Conservation (phyloP, 2,329 filamentous ascomycete species). For the Fonsecaea nubica region DNA sequence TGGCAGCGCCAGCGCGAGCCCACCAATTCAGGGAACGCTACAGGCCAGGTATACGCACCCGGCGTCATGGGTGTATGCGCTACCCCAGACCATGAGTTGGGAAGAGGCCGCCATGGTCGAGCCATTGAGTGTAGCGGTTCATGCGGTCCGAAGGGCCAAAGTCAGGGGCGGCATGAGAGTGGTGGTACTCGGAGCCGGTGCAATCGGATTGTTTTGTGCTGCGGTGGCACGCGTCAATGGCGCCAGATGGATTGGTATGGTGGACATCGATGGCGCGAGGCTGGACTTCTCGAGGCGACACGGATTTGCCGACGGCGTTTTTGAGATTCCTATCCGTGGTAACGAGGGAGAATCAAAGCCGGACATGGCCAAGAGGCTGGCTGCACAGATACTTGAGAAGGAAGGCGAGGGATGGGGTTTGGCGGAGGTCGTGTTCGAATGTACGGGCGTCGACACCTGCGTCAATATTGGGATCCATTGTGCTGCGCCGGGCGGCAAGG, state of each 20-base stretch:
- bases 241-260: conserved; percentile 63
- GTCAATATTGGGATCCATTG: conserved; percentile 55
- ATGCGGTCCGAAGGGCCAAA: conserved; percentile 59
- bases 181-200: conserved; percentile 66
- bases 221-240: conserved; percentile 62
- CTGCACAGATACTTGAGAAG: conserved; percentile 45
- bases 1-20: conserved; percentile 64
- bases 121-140: conserved; percentile 8
- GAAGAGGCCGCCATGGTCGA: conserved; percentile 65
- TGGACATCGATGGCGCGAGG: conserved; percentile 63
- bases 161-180: conserved; percentile 61
- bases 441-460: conserved; percentile 53
- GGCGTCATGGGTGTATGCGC: conserved; percentile 63
- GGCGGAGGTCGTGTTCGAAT: conserved; percentile 53
- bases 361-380: conserved; percentile 56
- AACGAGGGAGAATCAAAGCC: conserved; percentile 51
- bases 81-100: conserved; percentile 59
- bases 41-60: conserved; percentile 68
- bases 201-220: conserved; percentile 64
- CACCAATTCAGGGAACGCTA: conserved; percentile 68
- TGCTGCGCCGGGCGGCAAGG: conserved; percentile 55
- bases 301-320: conserved; percentile 63
- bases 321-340: conserved; percentile 62
- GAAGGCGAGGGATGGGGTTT: conserved; percentile 45
- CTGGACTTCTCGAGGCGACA: conserved; percentile 65